Evolutionary conservation across 257 asterid genomes (phyloP).

Genomic region (Solanum infundibuliforme): DNA sequence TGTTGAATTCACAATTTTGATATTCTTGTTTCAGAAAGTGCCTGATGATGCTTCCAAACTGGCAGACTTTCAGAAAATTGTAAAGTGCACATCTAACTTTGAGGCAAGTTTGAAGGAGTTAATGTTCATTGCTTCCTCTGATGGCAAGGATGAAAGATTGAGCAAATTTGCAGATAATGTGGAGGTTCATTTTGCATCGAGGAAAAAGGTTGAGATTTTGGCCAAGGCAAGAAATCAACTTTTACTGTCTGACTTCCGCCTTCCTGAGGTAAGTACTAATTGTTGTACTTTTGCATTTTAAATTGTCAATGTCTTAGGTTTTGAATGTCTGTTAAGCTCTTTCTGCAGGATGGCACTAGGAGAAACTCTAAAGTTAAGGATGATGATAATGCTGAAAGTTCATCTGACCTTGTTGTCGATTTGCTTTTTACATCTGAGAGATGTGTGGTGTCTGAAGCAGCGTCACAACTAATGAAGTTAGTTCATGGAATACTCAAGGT

Average conservation of each 20-base stretch:
- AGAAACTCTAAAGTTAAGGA: constrained; percentile 19
- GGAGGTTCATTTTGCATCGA: constrained; percentile 86
- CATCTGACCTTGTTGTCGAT: constrained; percentile 26
- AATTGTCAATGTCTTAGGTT: background rate
- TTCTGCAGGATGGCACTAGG: constrained; percentile 34
- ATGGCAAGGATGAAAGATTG: constrained; percentile 59
- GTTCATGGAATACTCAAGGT: constrained; percentile 87
- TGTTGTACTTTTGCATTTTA: background rate
- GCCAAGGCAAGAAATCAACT: constrained; percentile 77
- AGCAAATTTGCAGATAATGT: constrained; percentile 77
- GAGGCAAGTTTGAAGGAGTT: constrained; percentile 63
- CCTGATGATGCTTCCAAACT: constrained; percentile 97
- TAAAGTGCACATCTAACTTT: constrained; percentile 62
- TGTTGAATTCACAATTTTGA: background rate
- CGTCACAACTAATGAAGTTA: constrained; percentile 67
- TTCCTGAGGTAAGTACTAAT: constrained; percentile 62
- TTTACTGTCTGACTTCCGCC: constrained; percentile 54
- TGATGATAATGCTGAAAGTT: constrained; percentile 28
- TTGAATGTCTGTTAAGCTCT: background rate
- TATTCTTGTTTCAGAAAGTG: constrained; percentile 49
- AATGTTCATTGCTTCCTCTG: constrained; percentile 68
- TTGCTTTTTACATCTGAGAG: constrained; percentile 78
- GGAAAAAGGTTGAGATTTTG: constrained; percentile 83
- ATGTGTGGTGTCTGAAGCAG: constrained; percentile 75
- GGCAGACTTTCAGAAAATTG: constrained; percentile 73